Conservation (phyloP, 495 filamentous ascomycete species). For the Lophiotrema nucula region DNA sequence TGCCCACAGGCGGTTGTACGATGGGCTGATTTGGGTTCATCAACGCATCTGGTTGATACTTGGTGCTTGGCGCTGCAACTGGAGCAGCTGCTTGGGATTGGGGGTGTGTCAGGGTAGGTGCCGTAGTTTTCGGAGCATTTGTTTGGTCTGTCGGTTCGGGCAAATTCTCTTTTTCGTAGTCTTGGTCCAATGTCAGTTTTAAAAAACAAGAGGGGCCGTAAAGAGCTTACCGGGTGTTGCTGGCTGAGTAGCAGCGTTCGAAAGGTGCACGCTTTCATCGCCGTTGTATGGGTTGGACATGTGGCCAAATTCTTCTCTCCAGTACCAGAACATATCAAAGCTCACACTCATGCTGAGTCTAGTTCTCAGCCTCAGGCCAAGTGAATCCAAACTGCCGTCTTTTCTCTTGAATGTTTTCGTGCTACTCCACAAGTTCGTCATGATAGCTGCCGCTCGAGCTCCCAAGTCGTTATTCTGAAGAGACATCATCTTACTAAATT, state of each 20-base stretch:
- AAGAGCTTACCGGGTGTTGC: constrained; percentile 22
- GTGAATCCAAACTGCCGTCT: constrained; percentile 16
- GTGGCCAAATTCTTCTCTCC: constrained; percentile 30
- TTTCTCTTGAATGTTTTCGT: constrained; percentile 15
- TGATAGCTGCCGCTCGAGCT: constrained; percentile 7
- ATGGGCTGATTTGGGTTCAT: not conserved
- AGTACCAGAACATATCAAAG: constrained; percentile 35
- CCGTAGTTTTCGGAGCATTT: not conserved
- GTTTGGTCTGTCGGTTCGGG: not conserved
- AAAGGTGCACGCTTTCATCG: constrained; percentile 4
- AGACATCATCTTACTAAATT: constrained; percentile 18
- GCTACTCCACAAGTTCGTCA: constrained; percentile 27
- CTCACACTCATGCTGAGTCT: constrained; percentile 27
- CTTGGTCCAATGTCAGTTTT: not conserved
- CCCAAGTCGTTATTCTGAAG: constrained; percentile 18
- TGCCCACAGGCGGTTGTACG: not conserved
- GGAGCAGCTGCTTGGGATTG: not conserved
- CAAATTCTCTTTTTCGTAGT: constrained; percentile 5
- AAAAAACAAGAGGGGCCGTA: not conserved
- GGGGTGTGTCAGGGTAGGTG: not conserved
- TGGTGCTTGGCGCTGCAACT: not conserved
- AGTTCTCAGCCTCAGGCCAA: constrained; percentile 17
- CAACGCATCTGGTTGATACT: not conserved
- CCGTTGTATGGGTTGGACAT: constrained; percentile 22
- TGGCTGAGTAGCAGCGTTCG: constrained; percentile 9